Evolutionary conservation across 106 monocot genomes (phyloP).

Genomic region (Allium sativum): DNA sequence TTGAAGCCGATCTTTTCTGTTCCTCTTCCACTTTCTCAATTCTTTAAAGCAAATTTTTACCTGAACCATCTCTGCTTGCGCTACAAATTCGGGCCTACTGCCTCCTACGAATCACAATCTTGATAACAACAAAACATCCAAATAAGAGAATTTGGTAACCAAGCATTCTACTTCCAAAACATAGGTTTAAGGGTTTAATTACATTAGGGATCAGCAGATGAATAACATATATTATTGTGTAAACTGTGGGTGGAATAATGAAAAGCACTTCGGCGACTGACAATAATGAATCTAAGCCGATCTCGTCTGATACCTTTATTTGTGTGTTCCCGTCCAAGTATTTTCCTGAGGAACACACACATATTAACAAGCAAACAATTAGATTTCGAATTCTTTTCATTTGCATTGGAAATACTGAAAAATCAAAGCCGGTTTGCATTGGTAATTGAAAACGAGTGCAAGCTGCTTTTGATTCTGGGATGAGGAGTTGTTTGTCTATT

Average conservation of each 20-base stretch:
- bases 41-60: conserved; percentile 50
- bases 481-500: neutral
- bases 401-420: neutral
- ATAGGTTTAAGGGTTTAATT: conserved; percentile 22
- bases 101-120: conserved; percentile 53
- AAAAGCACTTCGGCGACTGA: conserved; percentile 44
- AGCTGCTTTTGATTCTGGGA: neutral
- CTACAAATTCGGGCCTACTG: conserved; percentile 54
- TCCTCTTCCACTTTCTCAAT: conserved; percentile 81
- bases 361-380: no score
- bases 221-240: conserved; percentile 38
- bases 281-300: conserved; percentile 41
- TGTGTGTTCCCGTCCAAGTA: conserved; percentile 12
- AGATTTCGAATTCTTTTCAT: no score
- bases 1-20: conserved; percentile 46
- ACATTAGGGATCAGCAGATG: conserved; percentile 21
- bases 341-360: neutral
- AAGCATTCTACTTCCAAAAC: conserved; percentile 27
- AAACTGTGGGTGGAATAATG: conserved; percentile 38
- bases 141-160: conserved; percentile 47
- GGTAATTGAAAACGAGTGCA: neutral
- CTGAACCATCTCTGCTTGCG: conserved; percentile 18
- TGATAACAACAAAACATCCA: conserved; percentile 43
- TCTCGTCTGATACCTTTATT: conserved; percentile 9
- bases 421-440: neutral